These are phyloP conservation scores for Venturia asperata DNA, from an alignment of 2,329 filamentous ascomycete genomes.

Conservation along the genomic window DNA sequence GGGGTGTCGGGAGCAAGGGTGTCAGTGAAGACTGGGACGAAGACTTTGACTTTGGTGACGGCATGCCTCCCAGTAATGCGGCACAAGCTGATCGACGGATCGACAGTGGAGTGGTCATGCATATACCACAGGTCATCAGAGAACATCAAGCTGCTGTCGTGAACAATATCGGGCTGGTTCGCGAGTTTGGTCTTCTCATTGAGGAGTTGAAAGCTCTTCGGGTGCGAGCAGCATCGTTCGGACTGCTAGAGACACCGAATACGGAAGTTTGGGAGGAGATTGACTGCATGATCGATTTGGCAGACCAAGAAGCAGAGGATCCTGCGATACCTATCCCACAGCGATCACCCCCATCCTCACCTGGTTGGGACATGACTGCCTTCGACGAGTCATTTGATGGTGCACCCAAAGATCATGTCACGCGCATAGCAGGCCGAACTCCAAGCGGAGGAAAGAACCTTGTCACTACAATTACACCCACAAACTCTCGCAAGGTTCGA, in stretches of 20 bases:
- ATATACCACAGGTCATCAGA: constrained; percentile 73
- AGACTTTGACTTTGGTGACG: constrained; percentile 70
- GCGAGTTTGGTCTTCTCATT: constrained; percentile 72
- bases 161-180: constrained; percentile 75
- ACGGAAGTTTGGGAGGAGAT: constrained; percentile 68
- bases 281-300: constrained; percentile 80
- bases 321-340: constrained; percentile 42
- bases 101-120: constrained; percentile 47
- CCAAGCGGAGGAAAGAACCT: not conserved
- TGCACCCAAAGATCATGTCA: constrained; percentile 8
- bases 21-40: constrained; percentile 86
- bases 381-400: constrained; percentile 43
- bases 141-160: constrained; percentile 76
- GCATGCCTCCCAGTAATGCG: constrained; percentile 20
- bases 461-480: constrained; percentile 14
- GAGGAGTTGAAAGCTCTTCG: constrained; percentile 76
- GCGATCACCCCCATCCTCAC: constrained; percentile 48
- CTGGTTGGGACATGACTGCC: constrained; percentile 51
- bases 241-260: constrained; percentile 55
- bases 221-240: constrained; percentile 60
- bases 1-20: constrained; percentile 71
- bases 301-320: constrained; percentile 58
- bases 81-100: constrained; percentile 32
- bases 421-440: constrained; percentile 4
- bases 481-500: constrained; percentile 10